Base-by-base conservation (phyloP, 1,139 yeast genomes). In the Arxiozyma bovina region DNA sequence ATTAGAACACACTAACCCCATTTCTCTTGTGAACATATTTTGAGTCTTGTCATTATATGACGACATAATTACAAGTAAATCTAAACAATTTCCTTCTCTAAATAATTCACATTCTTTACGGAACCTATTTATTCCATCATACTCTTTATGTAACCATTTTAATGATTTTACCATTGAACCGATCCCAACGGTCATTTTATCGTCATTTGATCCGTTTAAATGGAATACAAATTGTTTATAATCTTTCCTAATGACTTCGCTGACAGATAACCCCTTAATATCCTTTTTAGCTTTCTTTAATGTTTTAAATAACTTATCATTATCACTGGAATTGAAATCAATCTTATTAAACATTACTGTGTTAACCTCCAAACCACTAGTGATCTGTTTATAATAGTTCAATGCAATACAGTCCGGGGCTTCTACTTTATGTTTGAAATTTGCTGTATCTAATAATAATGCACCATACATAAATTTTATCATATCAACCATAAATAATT, bases 201-300 rank as follows among this genome's bases (percentile, higher is more conserved):
- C 50, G 1, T 62, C 61, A 2, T 65, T 64, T 7, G 69, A 69
- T 18, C 43, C 27, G 0, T 70, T 71, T 15, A 69, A 68, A 1
- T 61, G 63, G 57, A 80, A 79, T 4, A 70, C 72, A 73, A 86
- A 90, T 62, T 82, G 84, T 65, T 91, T 91, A 70, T 87, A 91
- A 67, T 91, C 99, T 68, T 89, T 90, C 48, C 84, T 74, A 50
- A 91, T 73, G 18, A 91, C 69, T 53, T 88, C 95, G 6, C 66
- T 64, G 15, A 82, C 71, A 1, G 79, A 64, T 51, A 90, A 74
- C 0, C 88, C 89, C 1, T 69, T 66, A 50, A 89, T 73, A 63
- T 88, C 83, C 57, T 78, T 77, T 68, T 88, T 89, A 15, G 83
- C 81, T 4, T 63, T 60, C 56, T 78, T 79, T 52, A 87, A 69